A percentile compares a stretch with the other conserved stretches of the same genome.
Evolutionary conservation across 2,329 filamentous ascomycete species (phyloP).

Genomic region (Penicillium frequentans): DNA sequence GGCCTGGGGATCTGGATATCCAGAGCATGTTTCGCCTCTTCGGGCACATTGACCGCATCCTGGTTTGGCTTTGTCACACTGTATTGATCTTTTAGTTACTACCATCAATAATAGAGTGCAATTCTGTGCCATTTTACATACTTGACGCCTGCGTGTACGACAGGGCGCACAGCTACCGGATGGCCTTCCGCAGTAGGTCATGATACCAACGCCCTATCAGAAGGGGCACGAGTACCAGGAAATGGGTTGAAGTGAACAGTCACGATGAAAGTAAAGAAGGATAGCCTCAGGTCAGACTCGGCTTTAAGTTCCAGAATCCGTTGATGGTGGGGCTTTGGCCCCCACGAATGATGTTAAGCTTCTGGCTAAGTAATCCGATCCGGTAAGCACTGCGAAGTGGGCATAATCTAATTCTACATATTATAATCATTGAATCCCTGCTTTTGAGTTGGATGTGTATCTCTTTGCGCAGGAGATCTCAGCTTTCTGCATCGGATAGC

Average conservation of each 20-base stretch:
- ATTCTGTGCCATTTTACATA: not conserved
- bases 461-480: no score
- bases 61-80: not conserved
- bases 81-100: not conserved
- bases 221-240: no score
- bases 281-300: no score
- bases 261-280: no score
- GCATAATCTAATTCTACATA: no score
- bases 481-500: no score
- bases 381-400: not conserved
- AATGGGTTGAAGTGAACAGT: no score
- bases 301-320: no score
- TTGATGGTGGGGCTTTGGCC: not conserved
- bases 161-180: not conserved
- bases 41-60: not conserved
- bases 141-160: not conserved
- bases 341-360: not conserved
- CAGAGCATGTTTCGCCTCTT: not conserved
- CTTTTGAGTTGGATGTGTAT: no score
- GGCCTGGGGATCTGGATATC: not conserved
- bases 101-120: not conserved
- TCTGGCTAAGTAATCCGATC: not conserved
- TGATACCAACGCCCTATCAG: not conserved
- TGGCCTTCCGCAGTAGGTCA: not conserved
- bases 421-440: no score